phyloP scores from a whole-genome alignment of 306 rosid genomes.

The Citrullus mucosospermus region DNA sequence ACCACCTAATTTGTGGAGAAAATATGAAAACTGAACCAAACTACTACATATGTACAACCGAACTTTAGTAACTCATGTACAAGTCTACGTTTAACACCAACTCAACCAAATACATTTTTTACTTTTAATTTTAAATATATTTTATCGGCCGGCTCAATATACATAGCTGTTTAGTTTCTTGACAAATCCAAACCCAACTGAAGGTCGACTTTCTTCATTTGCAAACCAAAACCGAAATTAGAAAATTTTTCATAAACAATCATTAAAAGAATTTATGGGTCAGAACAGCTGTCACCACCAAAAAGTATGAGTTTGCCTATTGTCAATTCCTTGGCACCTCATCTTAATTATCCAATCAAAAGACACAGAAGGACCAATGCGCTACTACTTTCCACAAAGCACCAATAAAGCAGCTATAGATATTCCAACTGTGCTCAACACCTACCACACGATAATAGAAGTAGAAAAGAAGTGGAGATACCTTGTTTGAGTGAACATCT shows the following conservation, averaged over 20 bases:
- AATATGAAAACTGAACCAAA: no score
- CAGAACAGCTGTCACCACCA: neutral
- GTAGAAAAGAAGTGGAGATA: conserved; percentile 14
- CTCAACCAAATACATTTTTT: no score
- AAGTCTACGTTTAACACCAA: no score
- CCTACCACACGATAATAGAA: neutral
- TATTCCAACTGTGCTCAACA: neutral
- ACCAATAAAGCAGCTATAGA: neutral
- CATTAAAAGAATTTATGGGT: neutral
- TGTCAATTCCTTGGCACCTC: neutral
- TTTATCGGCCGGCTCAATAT: no score
- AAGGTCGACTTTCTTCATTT: no score
- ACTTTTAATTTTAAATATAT: no score
- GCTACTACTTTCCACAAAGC: neutral
- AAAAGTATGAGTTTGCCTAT: neutral
- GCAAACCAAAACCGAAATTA: neutral
- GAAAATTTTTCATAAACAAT: neutral
- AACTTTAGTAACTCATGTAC: no score
- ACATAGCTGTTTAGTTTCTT: no score
- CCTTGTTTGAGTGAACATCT: conserved; percentile 70
- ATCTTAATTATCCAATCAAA: neutral
- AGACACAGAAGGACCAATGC: neutral
- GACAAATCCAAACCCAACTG: no score
- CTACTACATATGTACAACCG: no score
- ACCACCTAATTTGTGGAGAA: no score